Base-by-base conservation (phyloP, 2,329 filamentous ascomycete species). In the Neonectria punicea region DNA sequence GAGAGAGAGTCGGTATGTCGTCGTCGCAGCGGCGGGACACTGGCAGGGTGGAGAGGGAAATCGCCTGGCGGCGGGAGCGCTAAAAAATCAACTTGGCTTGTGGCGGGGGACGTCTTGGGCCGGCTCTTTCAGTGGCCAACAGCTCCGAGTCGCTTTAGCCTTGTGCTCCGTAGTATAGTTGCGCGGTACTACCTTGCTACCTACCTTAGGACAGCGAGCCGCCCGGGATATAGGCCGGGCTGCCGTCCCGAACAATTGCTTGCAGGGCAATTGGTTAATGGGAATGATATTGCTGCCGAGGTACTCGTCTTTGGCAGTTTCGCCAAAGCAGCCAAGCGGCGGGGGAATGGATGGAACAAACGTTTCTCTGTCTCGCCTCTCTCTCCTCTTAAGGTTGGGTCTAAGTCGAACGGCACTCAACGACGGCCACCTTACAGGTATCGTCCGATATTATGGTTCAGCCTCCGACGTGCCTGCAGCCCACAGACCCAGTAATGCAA, bases 41-140 rank as follows among this genome's bases (percentile, higher is more conserved):
- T 46, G 30, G 51, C 30, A 22, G 56, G 53, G 53, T 56, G 51
- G 59, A 57, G 34, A 34, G 53, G 36, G 28, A 30, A 59, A 49
- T 49, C 54, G 54, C 10, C 22, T 18, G 49, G 57, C 60, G 54
- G 60, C 60, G 60, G 60, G 60, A 63, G 60, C 60, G 60, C 60
- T 63, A 63, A 63, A 58, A 58, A 51, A 49, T n/a, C 41, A 25
- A 59, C 46, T 59, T 59, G 57, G 39, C 47, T 36, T 39, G 14
- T n/a, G 36, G 36, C 36, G 36, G 36, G 34, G 36, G 34, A 36
- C 34, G 13, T 36, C 34, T 36, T 36, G 13, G 36, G 36, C 36
- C 5, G 36, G 36, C 36, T 39, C 36, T 39, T n/a, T 39, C 14
- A 39, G 36, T 39, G 36, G 36, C 36, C 36, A 39, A 39, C 36